Percentiles rank a stretch among this genome's conserved stretches.
These are phyloP conservation scores for Saccharum spontaneum DNA, from an alignment of 176 grass and related monocot species.

Conservation along the genomic window DNA sequence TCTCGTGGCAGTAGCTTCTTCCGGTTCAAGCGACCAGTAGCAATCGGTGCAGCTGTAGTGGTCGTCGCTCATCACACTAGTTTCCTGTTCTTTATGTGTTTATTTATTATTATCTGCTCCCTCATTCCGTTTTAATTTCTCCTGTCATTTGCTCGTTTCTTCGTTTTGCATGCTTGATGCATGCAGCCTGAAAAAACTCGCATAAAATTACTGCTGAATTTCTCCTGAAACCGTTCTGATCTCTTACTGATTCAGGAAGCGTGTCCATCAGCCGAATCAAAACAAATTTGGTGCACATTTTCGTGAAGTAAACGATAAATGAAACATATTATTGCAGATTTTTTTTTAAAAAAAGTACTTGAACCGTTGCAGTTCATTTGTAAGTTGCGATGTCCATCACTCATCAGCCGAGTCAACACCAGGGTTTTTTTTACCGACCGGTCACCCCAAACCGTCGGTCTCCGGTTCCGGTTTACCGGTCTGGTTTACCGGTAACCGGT, in stretches of 20 bases:
- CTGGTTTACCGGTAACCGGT: no score
- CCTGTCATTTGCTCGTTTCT: not conserved
- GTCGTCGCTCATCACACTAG: not conserved
- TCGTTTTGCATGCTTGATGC: slow-evolving; percentile 4
- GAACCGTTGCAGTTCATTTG: no score
- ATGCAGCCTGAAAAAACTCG: not conserved
- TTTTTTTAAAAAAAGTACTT: no score
- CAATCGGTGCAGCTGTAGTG: not conserved
- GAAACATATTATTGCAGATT: no score
- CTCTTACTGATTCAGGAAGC: no score
- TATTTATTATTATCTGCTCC: not conserved
- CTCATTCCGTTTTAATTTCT: not conserved
- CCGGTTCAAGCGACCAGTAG: not conserved
- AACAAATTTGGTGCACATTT: not conserved
- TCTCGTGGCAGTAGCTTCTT: slow-evolving; percentile 53
- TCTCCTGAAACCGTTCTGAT: not conserved
- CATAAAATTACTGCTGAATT: slow-evolving; percentile 18
- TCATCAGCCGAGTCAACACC: no score
- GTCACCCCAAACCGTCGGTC: no score
- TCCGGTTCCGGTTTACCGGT: no score
- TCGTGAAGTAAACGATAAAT: not conserved
- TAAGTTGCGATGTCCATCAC: no score
- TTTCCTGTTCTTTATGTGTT: slow-evolving; percentile 30
- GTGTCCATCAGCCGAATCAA: not conserved
- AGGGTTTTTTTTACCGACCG: no score